Percentiles rank a stretch among this genome's conserved stretches.
Evolutionary conservation across 306 rosid species (phyloP).

Genomic region (Vachellia collinsii): DNA sequence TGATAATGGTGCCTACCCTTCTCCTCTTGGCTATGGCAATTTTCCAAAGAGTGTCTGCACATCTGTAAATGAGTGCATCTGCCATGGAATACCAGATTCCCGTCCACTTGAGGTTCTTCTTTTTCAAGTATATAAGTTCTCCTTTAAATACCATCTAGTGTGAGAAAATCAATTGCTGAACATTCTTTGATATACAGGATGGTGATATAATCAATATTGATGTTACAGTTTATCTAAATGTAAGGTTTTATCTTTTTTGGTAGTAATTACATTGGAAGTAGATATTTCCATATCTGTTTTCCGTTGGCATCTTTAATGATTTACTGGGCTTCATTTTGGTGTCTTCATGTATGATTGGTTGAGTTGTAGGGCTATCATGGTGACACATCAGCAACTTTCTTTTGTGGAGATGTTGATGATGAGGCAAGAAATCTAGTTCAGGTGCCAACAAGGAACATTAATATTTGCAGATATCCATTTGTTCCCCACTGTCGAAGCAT

Average conservation of each 20-base stretch:
- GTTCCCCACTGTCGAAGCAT: not conserved
- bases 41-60: slow-evolving; percentile 99
- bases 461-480: not conserved
- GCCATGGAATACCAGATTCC: slow-evolving; percentile 98
- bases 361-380: slow-evolving; percentile 85
- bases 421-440: slow-evolving; percentile 69
- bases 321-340: slow-evolving; percentile 25
- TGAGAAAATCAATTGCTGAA: slow-evolving; percentile 15
- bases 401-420: slow-evolving; percentile 85
- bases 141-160: slow-evolving; percentile 2
- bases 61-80: slow-evolving; percentile 93
- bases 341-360: slow-evolving; percentile 38
- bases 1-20: slow-evolving; percentile 94
- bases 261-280: slow-evolving; percentile 11
- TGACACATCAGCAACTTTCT: slow-evolving; percentile 85
- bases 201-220: slow-evolving; percentile 94
- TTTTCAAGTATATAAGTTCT: slow-evolving; percentile 14
- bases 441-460: slow-evolving; percentile 51
- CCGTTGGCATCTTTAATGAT: slow-evolving; percentile 9
- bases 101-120: slow-evolving; percentile 72
- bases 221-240: slow-evolving; percentile 90
- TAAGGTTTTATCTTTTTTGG: slow-evolving; percentile 48
- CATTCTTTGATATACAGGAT: slow-evolving; percentile 61
- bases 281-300: slow-evolving; percentile 20
- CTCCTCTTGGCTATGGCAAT: slow-evolving; percentile 93